These are phyloP conservation scores for Scheffersomyces spartinae DNA, from an alignment of 805 yeast genomes.

Conservation along the genomic window DNA sequence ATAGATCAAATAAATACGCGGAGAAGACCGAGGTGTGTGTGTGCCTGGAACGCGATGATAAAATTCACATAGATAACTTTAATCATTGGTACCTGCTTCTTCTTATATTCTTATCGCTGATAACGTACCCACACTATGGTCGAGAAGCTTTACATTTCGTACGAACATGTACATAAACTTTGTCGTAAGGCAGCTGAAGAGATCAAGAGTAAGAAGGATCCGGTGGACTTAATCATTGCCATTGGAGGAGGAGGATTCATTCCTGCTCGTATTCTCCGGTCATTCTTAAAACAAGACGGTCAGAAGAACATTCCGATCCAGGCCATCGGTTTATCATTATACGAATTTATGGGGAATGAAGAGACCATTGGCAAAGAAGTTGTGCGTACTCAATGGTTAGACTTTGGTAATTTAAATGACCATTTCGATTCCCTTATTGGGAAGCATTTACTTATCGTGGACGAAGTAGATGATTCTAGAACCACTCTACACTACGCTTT, in stretches of 20 bases:
- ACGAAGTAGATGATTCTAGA: conserved; percentile 88
- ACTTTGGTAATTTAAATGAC: conserved; percentile 57
- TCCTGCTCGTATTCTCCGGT: conserved; percentile 56
- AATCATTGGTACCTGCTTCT: background rate
- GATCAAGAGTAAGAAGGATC: conserved; percentile 29
- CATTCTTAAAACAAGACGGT: conserved; percentile 46
- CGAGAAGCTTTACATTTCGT: conserved; percentile 53
- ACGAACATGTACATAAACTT: conserved; percentile 72
- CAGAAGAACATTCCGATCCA: conserved; percentile 60
- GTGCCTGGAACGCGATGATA: too few species aligned
- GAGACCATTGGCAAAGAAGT: conserved; percentile 69
- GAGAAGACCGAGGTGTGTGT: too few species aligned
- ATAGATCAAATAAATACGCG: too few species aligned
- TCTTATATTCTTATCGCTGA: background rate
- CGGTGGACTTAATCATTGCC: conserved; percentile 50
- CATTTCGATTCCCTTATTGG: conserved; percentile 72
- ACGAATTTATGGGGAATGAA: conserved; percentile 41
- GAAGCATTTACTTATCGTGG: conserved; percentile 71
- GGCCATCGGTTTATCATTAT: conserved; percentile 56
- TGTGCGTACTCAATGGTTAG: conserved; percentile 83
- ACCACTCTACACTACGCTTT: conserved; percentile 82
- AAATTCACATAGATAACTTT: too few species aligned
- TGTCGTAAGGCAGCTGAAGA: conserved; percentile 57
- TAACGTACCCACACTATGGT: background rate
- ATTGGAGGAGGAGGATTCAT: conserved; percentile 70